A percentile compares a stretch with the other conserved stretches of the same genome.
phyloP scores from a whole-genome alignment of 192 early-diverging fungal species.

The Rhizophlyctis rosea region DNA sequence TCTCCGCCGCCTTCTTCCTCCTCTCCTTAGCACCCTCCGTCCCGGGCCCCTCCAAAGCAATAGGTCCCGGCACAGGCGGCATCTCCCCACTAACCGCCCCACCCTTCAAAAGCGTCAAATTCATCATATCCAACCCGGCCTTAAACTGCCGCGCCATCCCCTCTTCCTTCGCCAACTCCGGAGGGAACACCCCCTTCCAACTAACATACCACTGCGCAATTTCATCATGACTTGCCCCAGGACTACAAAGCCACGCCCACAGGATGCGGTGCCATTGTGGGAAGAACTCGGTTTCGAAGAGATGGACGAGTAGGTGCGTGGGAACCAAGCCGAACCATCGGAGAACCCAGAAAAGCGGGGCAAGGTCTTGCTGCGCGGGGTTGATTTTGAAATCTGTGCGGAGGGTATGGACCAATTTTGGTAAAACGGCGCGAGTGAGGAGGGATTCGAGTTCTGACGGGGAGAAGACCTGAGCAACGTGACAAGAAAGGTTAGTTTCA shows the following conservation, averaged over 20 bases:
- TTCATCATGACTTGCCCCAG: slow-evolving; percentile 54
- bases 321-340: slow-evolving; percentile 60
- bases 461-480: slow-evolving; percentile 43
- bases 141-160: slow-evolving; percentile 57
- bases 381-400: slow-evolving; percentile 66
- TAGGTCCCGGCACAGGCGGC: slow-evolving; percentile 28
- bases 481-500: not conserved
- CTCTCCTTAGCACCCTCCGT: slow-evolving; percentile 15
- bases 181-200: slow-evolving; percentile 60
- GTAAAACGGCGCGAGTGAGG: slow-evolving; percentile 61
- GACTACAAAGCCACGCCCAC: slow-evolving; percentile 63
- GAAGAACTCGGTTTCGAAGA: slow-evolving; percentile 77
- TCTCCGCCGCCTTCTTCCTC: slow-evolving; percentile 15
- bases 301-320: slow-evolving; percentile 46
- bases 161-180: slow-evolving; percentile 36
- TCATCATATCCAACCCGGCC: slow-evolving; percentile 73
- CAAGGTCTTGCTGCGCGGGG: slow-evolving; percentile 66
- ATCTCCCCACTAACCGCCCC: slow-evolving; percentile 25
- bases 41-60: slow-evolving; percentile 17
- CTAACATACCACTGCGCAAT: slow-evolving; percentile 66
- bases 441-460: slow-evolving; percentile 57
- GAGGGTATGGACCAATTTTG: slow-evolving; percentile 63
- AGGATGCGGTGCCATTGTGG: slow-evolving; percentile 72
- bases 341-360: slow-evolving; percentile 60
- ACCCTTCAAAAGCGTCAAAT: slow-evolving; percentile 32